Conservation (phyloP, 192 early-diverging fungal species). For the Gamsiella multidivaricata region DNA sequence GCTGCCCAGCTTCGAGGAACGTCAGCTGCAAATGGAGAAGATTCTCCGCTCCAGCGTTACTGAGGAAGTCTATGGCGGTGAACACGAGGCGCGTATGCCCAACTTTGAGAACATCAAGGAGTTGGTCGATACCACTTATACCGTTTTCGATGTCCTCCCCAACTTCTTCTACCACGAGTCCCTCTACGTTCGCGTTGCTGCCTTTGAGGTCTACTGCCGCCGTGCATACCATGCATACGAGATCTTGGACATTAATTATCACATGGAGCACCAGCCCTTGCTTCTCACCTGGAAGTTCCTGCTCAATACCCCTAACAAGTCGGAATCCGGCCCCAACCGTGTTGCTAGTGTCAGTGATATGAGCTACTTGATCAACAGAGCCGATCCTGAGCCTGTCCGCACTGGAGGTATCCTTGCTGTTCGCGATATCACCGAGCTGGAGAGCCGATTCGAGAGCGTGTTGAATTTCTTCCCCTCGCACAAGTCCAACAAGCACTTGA, state of each 20-base stretch:
- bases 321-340: slow-evolving; percentile 67
- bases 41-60: slow-evolving; percentile 82
- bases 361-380: slow-evolving; percentile 78
- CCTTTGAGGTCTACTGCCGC: slow-evolving; percentile 95
- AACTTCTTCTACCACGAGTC: slow-evolving; percentile 93
- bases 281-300: slow-evolving; percentile 84
- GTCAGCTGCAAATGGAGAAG: slow-evolving; percentile 83
- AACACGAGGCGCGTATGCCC: slow-evolving; percentile 74
- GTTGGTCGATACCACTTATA: slow-evolving; percentile 92
- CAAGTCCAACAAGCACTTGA: slow-evolving; percentile 52
- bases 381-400: slow-evolving; percentile 78
- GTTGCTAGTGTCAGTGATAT: slow-evolving; percentile 86
- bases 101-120: slow-evolving; percentile 83
- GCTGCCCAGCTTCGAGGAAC: slow-evolving; percentile 91
- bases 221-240: slow-evolving; percentile 98
- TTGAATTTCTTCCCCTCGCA: slow-evolving; percentile 68
- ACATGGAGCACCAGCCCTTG: slow-evolving; percentile 71
- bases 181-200: slow-evolving; percentile 79
- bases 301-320: slow-evolving; percentile 66
- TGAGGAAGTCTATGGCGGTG: slow-evolving; percentile 82
- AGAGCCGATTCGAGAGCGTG: slow-evolving; percentile 67
- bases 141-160: slow-evolving; percentile 95
- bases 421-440: slow-evolving; percentile 75
- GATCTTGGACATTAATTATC: slow-evolving; percentile 85
- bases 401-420: slow-evolving; percentile 89